phyloP scores from a whole-genome alignment of 2,329 filamentous ascomycete genomes.

The Alternaria atra region DNA sequence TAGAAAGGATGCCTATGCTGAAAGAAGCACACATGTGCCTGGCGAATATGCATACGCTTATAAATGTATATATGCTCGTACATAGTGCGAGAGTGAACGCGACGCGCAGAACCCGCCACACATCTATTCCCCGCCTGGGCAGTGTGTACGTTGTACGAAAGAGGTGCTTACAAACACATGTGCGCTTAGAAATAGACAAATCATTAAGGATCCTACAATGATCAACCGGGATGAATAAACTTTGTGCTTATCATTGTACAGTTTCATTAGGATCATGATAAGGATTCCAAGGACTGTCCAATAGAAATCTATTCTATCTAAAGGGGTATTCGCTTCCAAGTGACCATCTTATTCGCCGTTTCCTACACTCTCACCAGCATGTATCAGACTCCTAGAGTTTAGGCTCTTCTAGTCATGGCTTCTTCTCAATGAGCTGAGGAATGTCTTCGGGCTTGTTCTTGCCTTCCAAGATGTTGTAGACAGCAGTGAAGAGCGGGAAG shows the following conservation, averaged over 20 bases:
- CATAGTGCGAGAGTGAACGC: neutral
- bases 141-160: neutral
- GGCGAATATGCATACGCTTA: neutral
- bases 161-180: neutral
- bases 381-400: neutral
- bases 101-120: neutral
- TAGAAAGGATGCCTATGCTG: neutral
- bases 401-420: constrained; percentile 20
- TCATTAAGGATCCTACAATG: neutral
- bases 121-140: neutral
- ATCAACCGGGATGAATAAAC: neutral
- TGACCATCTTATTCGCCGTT: neutral
- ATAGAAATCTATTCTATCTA: constrained; percentile 11
- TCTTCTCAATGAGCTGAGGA: constrained; percentile 67
- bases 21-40: neutral
- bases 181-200: neutral
- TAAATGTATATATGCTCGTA: neutral
- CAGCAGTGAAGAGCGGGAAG: constrained; percentile 92
- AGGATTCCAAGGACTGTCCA: neutral
- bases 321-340: constrained; percentile 12
- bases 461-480: constrained; percentile 81
- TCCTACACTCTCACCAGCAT: neutral
- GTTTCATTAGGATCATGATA: neutral
- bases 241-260: neutral
- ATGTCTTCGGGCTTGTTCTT: constrained; percentile 82